Base-by-base conservation (phyloP, 2,329 filamentous ascomycete genomes). In the Ophiocordyceps unilateralis region DNA sequence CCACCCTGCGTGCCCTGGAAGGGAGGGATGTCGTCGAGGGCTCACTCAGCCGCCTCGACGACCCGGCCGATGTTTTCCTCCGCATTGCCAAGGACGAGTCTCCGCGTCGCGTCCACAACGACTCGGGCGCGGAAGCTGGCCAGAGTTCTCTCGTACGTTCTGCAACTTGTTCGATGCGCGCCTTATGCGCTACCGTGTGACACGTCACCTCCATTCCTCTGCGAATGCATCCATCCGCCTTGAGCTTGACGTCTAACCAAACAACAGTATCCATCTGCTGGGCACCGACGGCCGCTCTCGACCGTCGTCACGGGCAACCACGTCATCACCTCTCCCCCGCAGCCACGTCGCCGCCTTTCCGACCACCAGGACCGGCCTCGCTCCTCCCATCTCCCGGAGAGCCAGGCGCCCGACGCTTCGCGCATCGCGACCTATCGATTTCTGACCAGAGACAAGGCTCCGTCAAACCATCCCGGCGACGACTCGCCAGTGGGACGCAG, bases 31-130 rank as follows among this genome's bases (percentile, higher is more conserved):
- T 50, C 40, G 48, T 53, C 22, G 50, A 56, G 20, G 48, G 45
- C 41, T 50, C 55, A 10, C 10, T 39, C 36, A 19, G 14, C 59
- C 51, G 39, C 54, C 52, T 45, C 51, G 10, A 53, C 43, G 73
- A 75, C 48, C 71, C 66, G 4, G 70, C 70, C 34, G 74, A 78
- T 48, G 60, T 77, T 36, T 78, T 77, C 48, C 65, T 78, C 46
- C 69, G 64, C 43, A 76, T 78, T 46, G 73, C 74, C 12, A 63
- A 68, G 11, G 71, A 77, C 45, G 72, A 76, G 47, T 49, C 65
- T 14, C 51, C 56, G 15, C 63, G 60, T 40, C 65, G 62, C 41
- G 51, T 53, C 17, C 47, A 52, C 9, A 61, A 64, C 38, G 58
- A 60, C 7, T 58, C 57, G 37, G 51, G 55, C 22, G 49, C 47